A percentile compares a stretch with the other conserved stretches of the same genome.
Conservation (phyloP, 371 early-diverging fungal species). For the Amoeboradix gromovi region DNA sequence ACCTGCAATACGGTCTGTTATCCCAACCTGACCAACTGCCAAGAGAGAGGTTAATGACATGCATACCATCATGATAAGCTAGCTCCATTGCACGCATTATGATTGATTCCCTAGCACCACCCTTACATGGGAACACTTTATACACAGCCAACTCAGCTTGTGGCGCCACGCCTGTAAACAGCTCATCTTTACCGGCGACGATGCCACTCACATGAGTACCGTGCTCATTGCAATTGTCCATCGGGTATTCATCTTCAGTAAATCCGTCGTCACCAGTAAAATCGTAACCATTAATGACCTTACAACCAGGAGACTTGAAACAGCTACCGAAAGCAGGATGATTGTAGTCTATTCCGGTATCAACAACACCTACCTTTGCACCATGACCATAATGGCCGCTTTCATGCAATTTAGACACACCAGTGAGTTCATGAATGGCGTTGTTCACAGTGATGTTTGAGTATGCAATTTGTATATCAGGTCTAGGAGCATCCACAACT, state of each 20-base stretch:
- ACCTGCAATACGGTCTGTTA: constrained; percentile 19
- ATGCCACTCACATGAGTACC: constrained; percentile 39
- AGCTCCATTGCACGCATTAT: constrained; percentile 30
- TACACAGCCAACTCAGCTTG: constrained; percentile 30
- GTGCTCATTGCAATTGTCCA: constrained; percentile 18
- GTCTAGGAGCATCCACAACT: too few species aligned
- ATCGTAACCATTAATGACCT: constrained; percentile 17
- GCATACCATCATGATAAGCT: constrained; percentile 31
- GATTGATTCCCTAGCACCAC: constrained; percentile 23
- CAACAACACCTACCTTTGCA: not conserved
- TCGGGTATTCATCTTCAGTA: constrained; percentile 16
- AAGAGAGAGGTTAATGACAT: constrained; percentile 35
- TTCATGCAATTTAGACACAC: constrained; percentile 17
- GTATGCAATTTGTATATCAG: too few species aligned
- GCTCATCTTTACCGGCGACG: constrained; percentile 24
- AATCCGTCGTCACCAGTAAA: constrained; percentile 22
- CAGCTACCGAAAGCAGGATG: constrained; percentile 38
- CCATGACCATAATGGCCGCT: constrained; percentile 7
- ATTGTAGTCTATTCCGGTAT: constrained; percentile 2
- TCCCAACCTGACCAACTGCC: constrained; percentile 30
- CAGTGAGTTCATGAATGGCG: constrained; percentile 21
- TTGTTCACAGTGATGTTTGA: not conserved
- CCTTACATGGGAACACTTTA: constrained; percentile 34
- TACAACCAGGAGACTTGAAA: constrained; percentile 15
- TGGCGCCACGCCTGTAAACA: constrained; percentile 33